These are phyloP conservation scores for Tritrichomonas foetus DNA, from an alignment of 208 protist genomes.

Conservation along the genomic window DNA sequence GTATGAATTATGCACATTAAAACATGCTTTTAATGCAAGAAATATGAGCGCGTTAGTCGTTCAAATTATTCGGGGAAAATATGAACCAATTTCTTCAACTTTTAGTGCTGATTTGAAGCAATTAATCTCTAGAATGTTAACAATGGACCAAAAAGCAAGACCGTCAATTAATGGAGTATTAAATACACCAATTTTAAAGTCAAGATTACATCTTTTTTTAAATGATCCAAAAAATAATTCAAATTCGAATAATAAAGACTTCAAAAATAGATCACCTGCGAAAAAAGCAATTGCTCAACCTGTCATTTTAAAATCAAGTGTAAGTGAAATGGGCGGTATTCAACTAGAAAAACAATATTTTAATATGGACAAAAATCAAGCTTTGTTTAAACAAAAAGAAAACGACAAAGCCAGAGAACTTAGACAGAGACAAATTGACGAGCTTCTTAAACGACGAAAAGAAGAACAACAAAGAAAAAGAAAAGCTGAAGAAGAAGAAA, in stretches of 20 bases:
- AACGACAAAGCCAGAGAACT: too few relatives aligned
- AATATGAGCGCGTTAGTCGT: neutral
- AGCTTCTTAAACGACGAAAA: neutral
- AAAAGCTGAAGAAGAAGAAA: constrained; percentile 28
- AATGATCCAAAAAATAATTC: neutral
- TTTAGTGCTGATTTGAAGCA: too few relatives aligned
- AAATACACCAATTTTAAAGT: neutral
- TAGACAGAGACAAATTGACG: neutral
- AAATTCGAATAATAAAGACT: neutral
- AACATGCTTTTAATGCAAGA: neutral
- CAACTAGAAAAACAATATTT: too few relatives aligned
- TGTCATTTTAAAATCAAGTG: too few relatives aligned
- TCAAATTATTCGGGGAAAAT: neutral
- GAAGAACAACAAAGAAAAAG: neutral
- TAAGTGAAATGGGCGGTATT: too few relatives aligned
- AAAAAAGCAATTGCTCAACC: neutral
- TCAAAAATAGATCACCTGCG: neutral
- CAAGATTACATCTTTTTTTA: neutral
- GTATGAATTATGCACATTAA: neutral
- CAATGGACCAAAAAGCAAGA: too few relatives aligned
- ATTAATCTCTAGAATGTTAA: too few relatives aligned
- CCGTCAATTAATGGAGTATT: neutral
- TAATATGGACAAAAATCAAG: too few relatives aligned
- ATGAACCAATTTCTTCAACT: neutral
- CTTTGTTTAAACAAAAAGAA: too few relatives aligned